Percentiles rank a stretch among this genome's conserved stretches.
Evolutionary conservation across 805 yeast genomes (phyloP).

Genomic region (Tetrapisispora nanseiensis): DNA sequence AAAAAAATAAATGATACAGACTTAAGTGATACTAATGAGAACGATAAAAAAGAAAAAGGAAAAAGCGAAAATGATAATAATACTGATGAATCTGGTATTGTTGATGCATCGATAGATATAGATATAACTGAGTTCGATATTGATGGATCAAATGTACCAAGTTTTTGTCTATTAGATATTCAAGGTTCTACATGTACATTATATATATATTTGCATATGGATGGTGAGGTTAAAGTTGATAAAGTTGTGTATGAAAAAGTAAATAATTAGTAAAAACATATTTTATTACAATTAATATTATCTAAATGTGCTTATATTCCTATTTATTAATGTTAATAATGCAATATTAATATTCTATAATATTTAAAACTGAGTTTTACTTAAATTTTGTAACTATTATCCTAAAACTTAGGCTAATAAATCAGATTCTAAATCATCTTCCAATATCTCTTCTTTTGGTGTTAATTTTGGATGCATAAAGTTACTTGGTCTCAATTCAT

Average conservation of each 20-base stretch:
- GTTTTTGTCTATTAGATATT: slow-evolving; percentile 83
- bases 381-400: background rate
- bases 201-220: slow-evolving; percentile 72
- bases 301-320: background rate
- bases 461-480: slow-evolving; percentile 32
- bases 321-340: background rate
- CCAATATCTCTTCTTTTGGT: slow-evolving; percentile 26
- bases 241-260: slow-evolving; percentile 61
- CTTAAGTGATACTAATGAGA: slow-evolving; percentile 2
- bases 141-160: slow-evolving; percentile 47
- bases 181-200: slow-evolving; percentile 69
- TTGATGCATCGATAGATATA: background rate
- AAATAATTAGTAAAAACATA: background rate
- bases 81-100: slow-evolving; percentile 6
- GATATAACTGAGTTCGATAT: slow-evolving; percentile 17
- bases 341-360: background rate
- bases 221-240: slow-evolving; percentile 84
- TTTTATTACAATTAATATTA: background rate
- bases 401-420: slow-evolving; percentile 30
- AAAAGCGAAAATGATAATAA: slow-evolving; percentile 13
- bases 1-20: background rate
- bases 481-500: slow-evolving; percentile 50
- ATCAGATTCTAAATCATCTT: slow-evolving; percentile 49
- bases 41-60: slow-evolving; percentile 3
- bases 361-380: background rate